phyloP scores from a whole-genome alignment of 2,329 filamentous ascomycete genomes.

The Colletotrichum melonis region DNA sequence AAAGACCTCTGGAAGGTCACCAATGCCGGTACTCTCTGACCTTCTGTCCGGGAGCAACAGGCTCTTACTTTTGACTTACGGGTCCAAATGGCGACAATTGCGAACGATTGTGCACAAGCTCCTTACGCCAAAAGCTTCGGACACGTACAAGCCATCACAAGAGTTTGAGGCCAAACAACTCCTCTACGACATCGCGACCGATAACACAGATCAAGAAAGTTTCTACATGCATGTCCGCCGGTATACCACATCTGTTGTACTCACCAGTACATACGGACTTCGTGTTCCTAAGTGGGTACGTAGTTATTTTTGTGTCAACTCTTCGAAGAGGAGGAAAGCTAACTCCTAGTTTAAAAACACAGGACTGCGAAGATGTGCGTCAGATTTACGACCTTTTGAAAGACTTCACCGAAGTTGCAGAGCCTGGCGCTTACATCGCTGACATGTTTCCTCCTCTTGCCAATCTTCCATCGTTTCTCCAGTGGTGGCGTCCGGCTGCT shows the following conservation, averaged over 20 bases:
- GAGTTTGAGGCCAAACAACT: neutral
- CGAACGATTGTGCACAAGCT: neutral
- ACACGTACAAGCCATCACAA: neutral
- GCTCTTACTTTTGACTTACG: neutral
- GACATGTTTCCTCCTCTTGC: neutral
- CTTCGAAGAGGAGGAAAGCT: neutral
- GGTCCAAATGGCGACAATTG: neutral
- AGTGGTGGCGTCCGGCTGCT: neutral
- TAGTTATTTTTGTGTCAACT: neutral
- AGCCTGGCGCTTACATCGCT: neutral
- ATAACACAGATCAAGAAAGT: neutral
- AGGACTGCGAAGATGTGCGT: neutral
- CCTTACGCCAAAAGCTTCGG: neutral
- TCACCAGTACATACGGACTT: neutral
- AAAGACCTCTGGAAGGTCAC: conserved; percentile 2
- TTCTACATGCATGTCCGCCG: neutral
- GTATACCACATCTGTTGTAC: neutral
- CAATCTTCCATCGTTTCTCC: neutral
- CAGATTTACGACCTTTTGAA: neutral
- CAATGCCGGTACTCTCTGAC: neutral
- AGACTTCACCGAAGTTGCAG: neutral
- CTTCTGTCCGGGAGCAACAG: neutral
- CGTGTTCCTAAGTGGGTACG: neutral
- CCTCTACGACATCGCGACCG: neutral
- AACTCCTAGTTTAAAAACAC: neutral